Base-by-base conservation (phyloP, 2,329 filamentous ascomycete genomes). In the Cladosporium sphaerospermum region DNA sequence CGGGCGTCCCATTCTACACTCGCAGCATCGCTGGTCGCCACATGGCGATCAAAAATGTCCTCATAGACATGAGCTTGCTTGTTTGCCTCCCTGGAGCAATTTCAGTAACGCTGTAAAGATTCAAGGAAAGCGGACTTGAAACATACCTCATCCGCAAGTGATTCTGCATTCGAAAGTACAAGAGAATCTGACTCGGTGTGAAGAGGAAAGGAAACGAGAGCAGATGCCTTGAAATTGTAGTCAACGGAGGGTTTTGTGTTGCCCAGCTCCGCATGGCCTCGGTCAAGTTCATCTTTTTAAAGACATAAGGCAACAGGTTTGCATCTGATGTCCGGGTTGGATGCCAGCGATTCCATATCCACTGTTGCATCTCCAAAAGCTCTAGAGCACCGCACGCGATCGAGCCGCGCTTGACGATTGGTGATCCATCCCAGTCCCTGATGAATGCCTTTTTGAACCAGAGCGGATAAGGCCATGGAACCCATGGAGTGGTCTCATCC, bases 141-240 rank as follows among this genome's bases (percentile, higher is more conserved):
- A 43, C 37, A 19, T 55, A 61, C 59, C 61, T 88, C 92, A 97
- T 97, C 13, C 80, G 80, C 0, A 88, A 82, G 62, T 93, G 89
- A 65, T 96, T 96, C 63, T 96, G 84, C 3, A 89, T 82, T 14
- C 92, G 84, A 67, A 97, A 96, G 66, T 90, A 95, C 0, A 83
- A 83, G 2, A 95, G 85, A 2, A 95, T 73, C 1, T 82, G 82
- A 0, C 84, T 78, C 0, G 84, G 78, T 16, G 79, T 83, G 62
- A 96, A 96, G 0, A 97, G 76, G 64, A 86, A 95, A 0, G 88
- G 83, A 58, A 86, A 89, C 54, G 90, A 84, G 3, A 97, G 73
- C 0, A 97, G 73, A 68, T 96, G 90, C 18, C 84, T 73, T 28
- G 75, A 81, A 59, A 83, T 83, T 55, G 77, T 81, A 32, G 82